Percentiles rank a stretch among this genome's conserved stretches.
Evolutionary conservation across 441 rosid genomes (phyloP).

Genomic region (Adansonia gregorii): DNA sequence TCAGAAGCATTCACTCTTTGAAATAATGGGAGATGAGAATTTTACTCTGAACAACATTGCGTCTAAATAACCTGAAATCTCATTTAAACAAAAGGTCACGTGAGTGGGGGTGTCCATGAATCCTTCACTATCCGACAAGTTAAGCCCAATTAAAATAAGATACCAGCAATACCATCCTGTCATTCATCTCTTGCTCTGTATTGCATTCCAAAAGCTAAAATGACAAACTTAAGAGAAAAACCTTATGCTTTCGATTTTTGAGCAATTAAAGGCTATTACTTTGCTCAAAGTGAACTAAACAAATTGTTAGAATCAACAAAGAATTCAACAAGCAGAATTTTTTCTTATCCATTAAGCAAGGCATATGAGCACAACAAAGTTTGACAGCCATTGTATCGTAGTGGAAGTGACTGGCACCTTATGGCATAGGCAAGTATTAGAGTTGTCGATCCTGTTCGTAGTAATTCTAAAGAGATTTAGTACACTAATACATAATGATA

Average conservation of each 20-base stretch:
- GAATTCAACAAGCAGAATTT: constrained; percentile 11
- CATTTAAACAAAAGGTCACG: constrained; percentile 19
- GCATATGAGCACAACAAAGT: constrained; percentile 17
- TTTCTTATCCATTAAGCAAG: background rate
- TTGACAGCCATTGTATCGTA: background rate
- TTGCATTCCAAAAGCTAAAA: background rate
- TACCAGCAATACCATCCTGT: background rate
- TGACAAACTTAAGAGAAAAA: background rate
- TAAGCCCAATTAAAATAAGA: constrained; percentile 4
- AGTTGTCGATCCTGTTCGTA: background rate
- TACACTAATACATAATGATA: background rate
- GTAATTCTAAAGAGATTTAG: constrained; percentile 3
- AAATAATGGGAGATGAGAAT: constrained; percentile 34
- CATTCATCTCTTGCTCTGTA: constrained; percentile 2
- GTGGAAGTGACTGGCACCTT: background rate
- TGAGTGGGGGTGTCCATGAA: constrained; percentile 7
- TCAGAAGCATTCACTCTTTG: constrained; percentile 72
- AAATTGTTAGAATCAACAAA: background rate
- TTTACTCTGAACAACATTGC: constrained; percentile 17
- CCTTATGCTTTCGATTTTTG: background rate
- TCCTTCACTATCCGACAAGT: background rate
- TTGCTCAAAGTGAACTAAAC: background rate
- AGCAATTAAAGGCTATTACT: constrained; percentile 8
- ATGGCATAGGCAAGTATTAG: constrained; percentile 12
- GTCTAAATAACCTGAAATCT: constrained; percentile 12